Evolutionary conservation across 106 monocot species (phyloP).

Genomic region (Gastrodia elata): DNA sequence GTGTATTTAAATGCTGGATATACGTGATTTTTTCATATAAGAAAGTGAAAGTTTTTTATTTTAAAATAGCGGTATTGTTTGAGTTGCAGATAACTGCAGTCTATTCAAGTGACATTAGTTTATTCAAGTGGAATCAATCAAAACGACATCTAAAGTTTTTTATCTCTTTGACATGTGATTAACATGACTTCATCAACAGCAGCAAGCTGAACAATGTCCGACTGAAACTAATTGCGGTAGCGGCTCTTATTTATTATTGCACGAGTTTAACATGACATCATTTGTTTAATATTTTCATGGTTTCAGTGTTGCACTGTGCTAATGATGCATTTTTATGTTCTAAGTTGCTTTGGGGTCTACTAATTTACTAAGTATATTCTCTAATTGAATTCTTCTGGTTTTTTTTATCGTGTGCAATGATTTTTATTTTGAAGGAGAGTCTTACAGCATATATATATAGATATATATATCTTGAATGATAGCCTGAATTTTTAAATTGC

Average conservation of each 20-base stretch:
- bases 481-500: not conserved
- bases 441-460: not conserved
- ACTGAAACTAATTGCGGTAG: too few relatives aligned
- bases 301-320: not conserved
- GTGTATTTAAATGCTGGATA: too few relatives aligned
- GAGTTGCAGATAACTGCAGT: too few relatives aligned
- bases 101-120: too few relatives aligned
- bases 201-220: too few relatives aligned
- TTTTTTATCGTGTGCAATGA: not conserved
- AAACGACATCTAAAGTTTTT: too few relatives aligned
- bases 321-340: not conserved
- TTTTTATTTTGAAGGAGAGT: not conserved
- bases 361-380: not conserved
- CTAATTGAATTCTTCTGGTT: not conserved
- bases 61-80: too few relatives aligned
- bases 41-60: too few relatives aligned
- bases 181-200: too few relatives aligned
- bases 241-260: not conserved
- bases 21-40: too few relatives aligned
- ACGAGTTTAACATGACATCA: not conserved
- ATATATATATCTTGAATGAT: not conserved
- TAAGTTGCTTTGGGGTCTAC: not conserved
- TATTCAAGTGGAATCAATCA: too few relatives aligned
- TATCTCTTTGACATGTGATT: too few relatives aligned
- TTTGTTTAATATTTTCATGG: not conserved